Base-by-base conservation (phyloP, 345 rosid species). In the Erucastrum elatum region DNA sequence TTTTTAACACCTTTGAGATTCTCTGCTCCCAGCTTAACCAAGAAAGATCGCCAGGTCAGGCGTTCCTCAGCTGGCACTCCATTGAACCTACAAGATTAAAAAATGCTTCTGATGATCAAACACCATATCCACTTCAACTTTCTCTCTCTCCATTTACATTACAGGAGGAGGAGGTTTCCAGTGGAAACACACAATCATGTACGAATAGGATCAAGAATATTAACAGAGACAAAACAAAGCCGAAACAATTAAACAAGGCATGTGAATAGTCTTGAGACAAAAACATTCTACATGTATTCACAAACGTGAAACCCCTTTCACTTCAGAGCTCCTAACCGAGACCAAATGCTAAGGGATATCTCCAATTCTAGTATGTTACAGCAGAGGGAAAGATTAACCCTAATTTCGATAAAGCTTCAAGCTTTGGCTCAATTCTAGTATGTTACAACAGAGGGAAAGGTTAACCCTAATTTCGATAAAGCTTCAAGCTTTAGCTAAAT, bases 61-160 rank as follows among this genome's bases (percentile, higher is more conserved):
- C 94, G 87, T 77, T 95, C 98, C 85, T 95, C 97, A n/a, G 97
- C 90, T 4, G 96, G 93, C 76, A 95, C 97, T 82, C 99, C 98
- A 86, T 86, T 93, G 84, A 95, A 95, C 59, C 99, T 95, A 84
- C 59, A 75, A 72, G 0, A 75, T 71, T 1, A 30, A 55, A 33
- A 8, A 4, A 33, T 7, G 39, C 55, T 60, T 65, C 12, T 30
- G 17, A 34, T 56, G 72, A 71, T 13, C 2, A 46, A 4, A 63
- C 64, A 49, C 25, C 8, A 41, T 27, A 34, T 35, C 29, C 6
- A 78, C 6, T 71, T 13, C 53, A 44, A 5, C n/a, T 44, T 5
- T 44, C 15, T 12, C n/a, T 44, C 15, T 44, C 15, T 12, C 53
- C 53, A 44, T 10, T 44, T 46, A 46, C 55, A 46, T 46, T 46